These are phyloP conservation scores for Epithemia pelagica DNA, from an alignment of 108 stramenopile species.

Conservation along the genomic window DNA sequence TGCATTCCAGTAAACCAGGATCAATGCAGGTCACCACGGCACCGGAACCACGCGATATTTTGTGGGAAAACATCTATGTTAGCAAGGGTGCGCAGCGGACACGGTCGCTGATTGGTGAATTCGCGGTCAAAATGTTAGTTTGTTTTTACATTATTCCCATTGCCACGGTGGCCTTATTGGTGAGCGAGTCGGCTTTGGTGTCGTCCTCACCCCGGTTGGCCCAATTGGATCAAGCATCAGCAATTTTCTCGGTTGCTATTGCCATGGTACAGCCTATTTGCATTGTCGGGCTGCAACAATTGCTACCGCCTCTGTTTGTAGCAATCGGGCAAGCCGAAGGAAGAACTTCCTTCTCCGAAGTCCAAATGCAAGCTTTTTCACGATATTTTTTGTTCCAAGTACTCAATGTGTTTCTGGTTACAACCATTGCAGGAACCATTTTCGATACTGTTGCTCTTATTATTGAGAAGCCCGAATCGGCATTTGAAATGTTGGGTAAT, in stretches of 20 bases:
- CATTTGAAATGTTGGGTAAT: conserved; percentile 83
- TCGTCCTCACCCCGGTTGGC: conserved; percentile 68
- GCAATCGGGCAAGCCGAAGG: conserved; percentile 70
- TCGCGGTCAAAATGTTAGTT: conserved; percentile 69
- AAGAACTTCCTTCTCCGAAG: conserved; percentile 65
- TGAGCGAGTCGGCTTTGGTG: conserved; percentile 77
- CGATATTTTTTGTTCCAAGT: conserved; percentile 89
- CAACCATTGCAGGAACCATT: conserved; percentile 82
- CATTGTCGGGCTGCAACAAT: conserved; percentile 72
- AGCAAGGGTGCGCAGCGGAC: conserved; percentile 73
- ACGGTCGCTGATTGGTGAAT: conserved; percentile 67
- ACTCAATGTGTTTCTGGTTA: conserved; percentile 86
- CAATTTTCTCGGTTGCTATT: conserved; percentile 71
- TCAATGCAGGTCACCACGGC: conserved; percentile 78
- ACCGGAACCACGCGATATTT: conserved; percentile 81
- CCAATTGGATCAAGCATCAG: conserved; percentile 69
- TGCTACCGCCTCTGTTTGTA: conserved; percentile 81
- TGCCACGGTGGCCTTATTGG: conserved; percentile 73
- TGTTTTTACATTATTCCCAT: conserved; percentile 79
- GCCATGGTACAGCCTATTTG: conserved; percentile 83
- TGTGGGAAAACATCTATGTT: conserved; percentile 85
- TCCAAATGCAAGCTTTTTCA: conserved; percentile 85
- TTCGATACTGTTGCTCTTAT: conserved; percentile 84
- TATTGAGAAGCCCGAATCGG: conserved; percentile 75
- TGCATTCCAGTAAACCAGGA: conserved; percentile 85